These are phyloP conservation scores for Salix suchowensis DNA, from an alignment of 345 rosid species.

Conservation along the genomic window DNA sequence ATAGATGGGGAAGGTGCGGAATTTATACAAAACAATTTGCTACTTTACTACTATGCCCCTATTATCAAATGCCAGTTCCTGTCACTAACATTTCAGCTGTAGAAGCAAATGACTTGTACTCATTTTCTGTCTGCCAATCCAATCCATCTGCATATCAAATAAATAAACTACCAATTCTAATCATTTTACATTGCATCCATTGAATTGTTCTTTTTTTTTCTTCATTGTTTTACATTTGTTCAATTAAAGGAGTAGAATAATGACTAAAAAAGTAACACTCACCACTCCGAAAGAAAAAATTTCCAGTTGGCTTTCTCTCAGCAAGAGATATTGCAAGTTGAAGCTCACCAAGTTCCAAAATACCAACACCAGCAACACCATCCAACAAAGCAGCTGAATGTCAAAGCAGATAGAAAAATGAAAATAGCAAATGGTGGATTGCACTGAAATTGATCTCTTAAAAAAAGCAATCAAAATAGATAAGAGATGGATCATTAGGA, in stretches of 20 bases:
- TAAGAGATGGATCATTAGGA: neutral
- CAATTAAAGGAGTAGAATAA: neutral
- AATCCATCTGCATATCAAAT: no score
- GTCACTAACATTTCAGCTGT: no score
- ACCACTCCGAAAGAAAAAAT: slow-evolving; percentile 68
- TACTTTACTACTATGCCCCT: no score
- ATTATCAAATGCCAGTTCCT: no score
- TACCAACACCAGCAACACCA: slow-evolving; percentile 70
- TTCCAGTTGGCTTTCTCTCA: slow-evolving; percentile 77
- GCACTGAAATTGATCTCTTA: neutral
- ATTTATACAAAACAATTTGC: neutral
- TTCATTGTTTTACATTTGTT: no score
- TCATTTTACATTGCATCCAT: no score
- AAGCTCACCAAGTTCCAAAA: slow-evolving; percentile 70
- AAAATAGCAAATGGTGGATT: neutral
- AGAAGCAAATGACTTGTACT: no score
- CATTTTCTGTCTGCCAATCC: no score
- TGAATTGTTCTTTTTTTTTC: no score
- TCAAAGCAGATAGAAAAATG: neutral
- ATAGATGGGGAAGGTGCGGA: no score
- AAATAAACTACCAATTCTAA: no score
- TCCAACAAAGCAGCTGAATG: slow-evolving; percentile 64
- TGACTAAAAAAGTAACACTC: slow-evolving; percentile 17
- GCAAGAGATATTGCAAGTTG: slow-evolving; percentile 67
- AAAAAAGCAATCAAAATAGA: neutral